phyloP scores from a whole-genome alignment of 2,329 filamentous ascomycete genomes.

The Plenodomus biglobosus region DNA sequence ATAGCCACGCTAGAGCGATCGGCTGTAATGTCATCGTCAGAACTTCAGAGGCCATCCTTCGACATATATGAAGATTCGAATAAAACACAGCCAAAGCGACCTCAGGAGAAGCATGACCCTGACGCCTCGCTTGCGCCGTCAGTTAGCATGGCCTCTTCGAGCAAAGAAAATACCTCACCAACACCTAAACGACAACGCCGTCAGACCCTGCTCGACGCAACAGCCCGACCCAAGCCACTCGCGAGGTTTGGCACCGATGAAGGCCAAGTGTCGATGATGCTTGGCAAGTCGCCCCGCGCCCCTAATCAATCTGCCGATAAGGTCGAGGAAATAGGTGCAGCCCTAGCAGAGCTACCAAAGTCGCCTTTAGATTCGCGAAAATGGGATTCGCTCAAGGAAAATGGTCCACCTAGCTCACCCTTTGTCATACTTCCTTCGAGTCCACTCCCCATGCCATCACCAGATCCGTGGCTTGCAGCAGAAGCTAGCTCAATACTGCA shows the following conservation, averaged over 20 bases:
- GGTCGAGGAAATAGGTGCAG: constrained; percentile 10
- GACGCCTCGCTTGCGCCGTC: constrained; percentile 20
- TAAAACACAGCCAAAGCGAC: constrained; percentile 16
- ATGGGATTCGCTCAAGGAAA: constrained; percentile 23
- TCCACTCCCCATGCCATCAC: constrained; percentile 36
- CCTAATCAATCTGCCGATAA: constrained; percentile 7
- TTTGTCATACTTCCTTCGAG: constrained; percentile 26
- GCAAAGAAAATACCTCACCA: constrained; percentile 38
- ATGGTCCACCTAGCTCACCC: constrained; percentile 22
- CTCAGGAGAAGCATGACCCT: constrained; percentile 10
- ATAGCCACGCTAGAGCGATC: constrained; percentile 35
- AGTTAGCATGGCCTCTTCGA: constrained; percentile 19
- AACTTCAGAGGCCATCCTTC: constrained; percentile 22
- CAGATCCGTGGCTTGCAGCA: constrained; percentile 39
- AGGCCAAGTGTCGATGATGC: constrained; percentile 22
- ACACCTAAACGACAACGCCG: constrained; percentile 25
- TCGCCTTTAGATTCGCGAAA: constrained; percentile 26
- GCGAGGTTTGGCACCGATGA: constrained; percentile 20
- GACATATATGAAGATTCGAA: constrained; percentile 36
- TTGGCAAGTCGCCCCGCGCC: constrained; percentile 22
- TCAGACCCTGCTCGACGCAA: constrained; percentile 25
- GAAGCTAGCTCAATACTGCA: constrained; percentile 32
- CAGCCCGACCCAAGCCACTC: constrained; percentile 12
- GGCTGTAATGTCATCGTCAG: constrained; percentile 15
- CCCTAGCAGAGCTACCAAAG: constrained; percentile 14